Conservation (phyloP, 345 rosid genomes). For the Dipteronia dyeriana region DNA sequence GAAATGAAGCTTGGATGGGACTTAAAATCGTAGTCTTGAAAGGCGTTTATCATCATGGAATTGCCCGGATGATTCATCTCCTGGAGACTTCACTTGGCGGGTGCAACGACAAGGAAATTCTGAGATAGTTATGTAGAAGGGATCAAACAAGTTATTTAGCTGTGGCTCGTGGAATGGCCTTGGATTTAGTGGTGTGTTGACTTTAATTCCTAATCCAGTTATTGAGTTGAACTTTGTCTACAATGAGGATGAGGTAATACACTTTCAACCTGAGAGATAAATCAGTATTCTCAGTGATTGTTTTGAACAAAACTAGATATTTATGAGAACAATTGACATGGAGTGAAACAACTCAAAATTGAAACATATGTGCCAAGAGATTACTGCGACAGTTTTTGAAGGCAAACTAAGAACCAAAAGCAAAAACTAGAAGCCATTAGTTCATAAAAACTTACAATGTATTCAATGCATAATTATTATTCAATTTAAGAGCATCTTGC, state of each 20-base stretch:
- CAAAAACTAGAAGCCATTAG: background rate
- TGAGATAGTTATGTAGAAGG: constrained; percentile 31
- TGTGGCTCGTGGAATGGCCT: constrained; percentile 54
- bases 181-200: constrained; percentile 27
- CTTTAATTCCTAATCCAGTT: background rate
- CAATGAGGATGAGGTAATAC: constrained; percentile 26
- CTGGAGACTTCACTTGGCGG: constrained; percentile 37
- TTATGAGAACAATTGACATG: constrained; percentile 32
- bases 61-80: constrained; percentile 37
- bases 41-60: constrained; percentile 44
- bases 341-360: constrained; percentile 32
- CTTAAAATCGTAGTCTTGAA: constrained; percentile 19
- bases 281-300: constrained; percentile 30
- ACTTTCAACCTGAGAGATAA: constrained; percentile 21
- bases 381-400: background rate
- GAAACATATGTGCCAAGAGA: constrained; percentile 43
- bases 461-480: background rate
- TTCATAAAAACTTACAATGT: too few relatives aligned
- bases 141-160: constrained; percentile 18
- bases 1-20: constrained; percentile 53
- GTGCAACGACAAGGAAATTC: constrained; percentile 32
- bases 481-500: background rate
- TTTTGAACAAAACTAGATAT: constrained; percentile 28
- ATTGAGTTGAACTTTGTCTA: constrained; percentile 30
- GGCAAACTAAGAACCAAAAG: background rate